A percentile compares a stretch with the other conserved stretches of the same genome.
Evolutionary conservation across 306 rosid species (phyloP).

Genomic region (Dalbergia oliveri): DNA sequence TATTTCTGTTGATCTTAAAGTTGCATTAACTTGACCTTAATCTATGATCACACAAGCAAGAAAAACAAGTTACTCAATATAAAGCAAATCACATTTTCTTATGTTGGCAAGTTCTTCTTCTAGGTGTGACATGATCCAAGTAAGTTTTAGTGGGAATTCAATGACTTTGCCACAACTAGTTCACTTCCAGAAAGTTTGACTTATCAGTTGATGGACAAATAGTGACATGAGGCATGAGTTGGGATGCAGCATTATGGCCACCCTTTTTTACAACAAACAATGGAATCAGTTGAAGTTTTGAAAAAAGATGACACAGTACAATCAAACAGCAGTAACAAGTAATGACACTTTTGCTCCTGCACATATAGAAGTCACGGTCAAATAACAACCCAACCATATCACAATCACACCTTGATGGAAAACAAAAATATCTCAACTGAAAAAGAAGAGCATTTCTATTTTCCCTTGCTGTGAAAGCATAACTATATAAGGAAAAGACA

Average conservation of each 20-base stretch:
- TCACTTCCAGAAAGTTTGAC: constrained; percentile 45
- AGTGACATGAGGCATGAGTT: constrained; percentile 42
- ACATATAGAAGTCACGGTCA: constrained; percentile 41
- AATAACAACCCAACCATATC: constrained; percentile 33
- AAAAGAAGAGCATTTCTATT: not conserved
- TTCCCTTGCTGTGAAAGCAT: not conserved
- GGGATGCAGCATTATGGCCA: constrained; percentile 40
- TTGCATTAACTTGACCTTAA: not conserved
- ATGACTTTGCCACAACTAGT: constrained; percentile 16
- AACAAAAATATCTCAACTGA: not conserved
- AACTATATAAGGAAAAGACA: not conserved
- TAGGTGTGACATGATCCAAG: constrained; percentile 4
- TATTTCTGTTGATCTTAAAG: not conserved
- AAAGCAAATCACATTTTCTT: not conserved
- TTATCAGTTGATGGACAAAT: constrained; percentile 26
- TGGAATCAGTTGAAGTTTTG: constrained; percentile 46
- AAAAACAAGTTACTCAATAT: not conserved
- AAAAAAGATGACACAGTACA: constrained; percentile 29
- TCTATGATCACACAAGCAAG: not conserved
- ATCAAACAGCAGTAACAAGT: constrained; percentile 33
- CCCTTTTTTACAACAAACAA: constrained; percentile 44
- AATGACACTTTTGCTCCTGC: constrained; percentile 15
- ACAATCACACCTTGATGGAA: constrained; percentile 33
- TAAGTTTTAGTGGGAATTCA: constrained; percentile 34
- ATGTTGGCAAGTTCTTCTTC: constrained; percentile 9